These are phyloP conservation scores for Mucor velutinosus DNA, from an alignment of 371 early-diverging fungal species.

Conservation along the genomic window DNA sequence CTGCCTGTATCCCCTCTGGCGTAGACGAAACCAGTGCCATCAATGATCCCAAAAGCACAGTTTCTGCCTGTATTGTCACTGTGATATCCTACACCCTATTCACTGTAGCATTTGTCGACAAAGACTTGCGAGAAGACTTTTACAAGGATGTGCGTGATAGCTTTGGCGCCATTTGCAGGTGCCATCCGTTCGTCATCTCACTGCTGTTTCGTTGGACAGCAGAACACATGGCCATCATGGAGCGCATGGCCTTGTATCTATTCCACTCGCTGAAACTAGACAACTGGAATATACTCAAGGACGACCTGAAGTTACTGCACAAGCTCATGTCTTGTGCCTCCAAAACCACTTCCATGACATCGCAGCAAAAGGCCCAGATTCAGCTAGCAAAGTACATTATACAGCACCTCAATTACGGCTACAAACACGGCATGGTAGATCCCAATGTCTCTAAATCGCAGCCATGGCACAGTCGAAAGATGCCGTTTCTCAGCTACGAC, in stretches of 20 bases:
- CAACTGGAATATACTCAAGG: constrained; percentile 43
- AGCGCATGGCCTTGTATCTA: constrained; percentile 55
- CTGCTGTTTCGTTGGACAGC: constrained; percentile 52
- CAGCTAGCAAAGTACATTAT: constrained; percentile 50
- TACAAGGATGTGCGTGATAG: constrained; percentile 56
- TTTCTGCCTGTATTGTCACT: constrained; percentile 31
- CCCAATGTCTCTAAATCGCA: constrained; percentile 29
- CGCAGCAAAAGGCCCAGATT: constrained; percentile 23
- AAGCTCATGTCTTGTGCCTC: constrained; percentile 24
- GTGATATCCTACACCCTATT: constrained; percentile 48
- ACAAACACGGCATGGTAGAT: constrained; percentile 12
- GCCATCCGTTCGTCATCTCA: constrained; percentile 43
- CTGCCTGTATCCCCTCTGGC: constrained; percentile 29
- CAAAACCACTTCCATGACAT: constrained; percentile 20
- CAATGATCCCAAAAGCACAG: constrained; percentile 10
- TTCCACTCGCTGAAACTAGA: constrained; percentile 52
- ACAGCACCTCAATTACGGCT: constrained; percentile 49
- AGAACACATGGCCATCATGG: constrained; percentile 46
- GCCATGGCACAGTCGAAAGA: constrained; percentile 33
- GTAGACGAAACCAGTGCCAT: constrained; percentile 12
- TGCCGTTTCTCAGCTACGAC: constrained; percentile 27
- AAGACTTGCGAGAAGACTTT: constrained; percentile 40
- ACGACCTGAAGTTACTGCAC: constrained; percentile 45
- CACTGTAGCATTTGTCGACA: constrained; percentile 51
- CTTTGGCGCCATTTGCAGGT: constrained; percentile 43